Conservation (phyloP, 2,329 filamentous ascomycete genomes). For the Arthrobotrys pseudoclavata region DNA sequence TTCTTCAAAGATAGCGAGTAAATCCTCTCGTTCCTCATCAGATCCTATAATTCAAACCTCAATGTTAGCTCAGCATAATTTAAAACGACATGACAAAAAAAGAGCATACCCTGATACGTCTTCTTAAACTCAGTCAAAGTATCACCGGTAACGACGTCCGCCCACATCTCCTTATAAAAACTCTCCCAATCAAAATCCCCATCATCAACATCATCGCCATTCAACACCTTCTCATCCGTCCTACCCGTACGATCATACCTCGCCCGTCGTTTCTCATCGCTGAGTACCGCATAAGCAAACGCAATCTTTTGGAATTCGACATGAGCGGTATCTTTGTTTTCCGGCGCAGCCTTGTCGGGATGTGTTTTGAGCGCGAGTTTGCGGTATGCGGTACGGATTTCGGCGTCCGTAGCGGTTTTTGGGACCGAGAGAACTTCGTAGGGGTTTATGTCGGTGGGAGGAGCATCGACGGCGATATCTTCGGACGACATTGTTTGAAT, state of each 20-base stretch:
- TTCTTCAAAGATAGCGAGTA: constrained; percentile 81
- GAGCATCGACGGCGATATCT: constrained; percentile 64
- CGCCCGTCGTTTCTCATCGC: constrained; percentile 81
- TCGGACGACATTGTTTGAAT: constrained; percentile 42
- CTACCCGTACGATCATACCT: constrained; percentile 92
- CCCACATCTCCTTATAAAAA: constrained; percentile 88
- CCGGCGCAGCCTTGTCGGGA: constrained; percentile 82
- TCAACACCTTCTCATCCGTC: constrained; percentile 80
- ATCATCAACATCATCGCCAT: constrained; percentile 71
- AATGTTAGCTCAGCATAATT: background rate
- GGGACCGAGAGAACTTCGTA: constrained; percentile 83
- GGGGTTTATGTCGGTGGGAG: constrained; percentile 76
- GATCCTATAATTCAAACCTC: constrained; percentile 73
- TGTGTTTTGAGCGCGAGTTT: constrained; percentile 90
- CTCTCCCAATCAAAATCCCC: constrained; percentile 90
- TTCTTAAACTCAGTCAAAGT: constrained; percentile 81
- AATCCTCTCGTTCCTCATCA: constrained; percentile 83
- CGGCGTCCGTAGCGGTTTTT: constrained; percentile 78
- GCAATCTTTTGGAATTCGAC: constrained; percentile 88
- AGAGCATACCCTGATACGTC: constrained; percentile 71
- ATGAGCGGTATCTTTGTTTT: constrained; percentile 80
- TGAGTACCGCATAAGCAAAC: constrained; percentile 93
- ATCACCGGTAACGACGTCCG: constrained; percentile 79
- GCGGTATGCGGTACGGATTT: constrained; percentile 91
- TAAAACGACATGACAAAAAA: background rate